Evolutionary conservation across 352 stramenopile genomes (phyloP).

Genomic region (Globisporangium abappressorium): DNA sequence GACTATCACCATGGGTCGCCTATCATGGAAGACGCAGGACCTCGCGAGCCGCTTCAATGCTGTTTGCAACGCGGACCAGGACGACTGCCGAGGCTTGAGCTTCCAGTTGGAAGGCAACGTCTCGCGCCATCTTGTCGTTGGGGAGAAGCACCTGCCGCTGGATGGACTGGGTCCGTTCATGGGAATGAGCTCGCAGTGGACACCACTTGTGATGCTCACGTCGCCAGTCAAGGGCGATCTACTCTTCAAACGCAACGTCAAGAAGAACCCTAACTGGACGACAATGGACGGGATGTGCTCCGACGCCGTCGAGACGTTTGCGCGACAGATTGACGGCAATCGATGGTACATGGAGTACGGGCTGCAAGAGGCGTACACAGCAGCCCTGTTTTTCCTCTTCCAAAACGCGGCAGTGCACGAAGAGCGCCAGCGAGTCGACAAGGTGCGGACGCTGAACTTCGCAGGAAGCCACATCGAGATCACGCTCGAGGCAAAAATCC

Average conservation of each 20-base stretch:
- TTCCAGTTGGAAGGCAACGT: constrained; percentile 26
- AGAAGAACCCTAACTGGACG: constrained; percentile 20
- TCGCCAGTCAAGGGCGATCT: constrained; percentile 34
- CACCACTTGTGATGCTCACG: constrained; percentile 33
- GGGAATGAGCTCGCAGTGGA: constrained; percentile 37
- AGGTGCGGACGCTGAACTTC: constrained; percentile 31
- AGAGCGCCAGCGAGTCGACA: constrained; percentile 18
- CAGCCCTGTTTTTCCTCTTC: constrained; percentile 52
- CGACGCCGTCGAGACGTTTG: constrained; percentile 35
- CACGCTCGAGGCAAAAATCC: constrained; percentile 35
- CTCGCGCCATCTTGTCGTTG: constrained; percentile 34
- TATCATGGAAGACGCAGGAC: constrained; percentile 37
- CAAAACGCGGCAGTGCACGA: constrained; percentile 44
- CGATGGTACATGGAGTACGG: constrained; percentile 41
- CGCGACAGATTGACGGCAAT: constrained; percentile 35
- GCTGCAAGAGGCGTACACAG: constrained; percentile 47
- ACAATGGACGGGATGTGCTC: constrained; percentile 35
- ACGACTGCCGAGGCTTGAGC: constrained; percentile 34
- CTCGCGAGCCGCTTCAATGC: constrained; percentile 41
- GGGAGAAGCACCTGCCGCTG: constrained; percentile 32
- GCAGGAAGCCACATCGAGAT: constrained; percentile 27
- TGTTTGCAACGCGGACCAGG: constrained; percentile 16
- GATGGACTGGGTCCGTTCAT: constrained; percentile 32
- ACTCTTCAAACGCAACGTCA: constrained; percentile 29
- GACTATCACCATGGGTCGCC: constrained; percentile 39